A percentile compares a stretch with the other conserved stretches of the same genome.
These are phyloP conservation scores for Globisporangium alternatum DNA, from an alignment of 352 stramenopile species.

Conservation along the genomic window DNA sequence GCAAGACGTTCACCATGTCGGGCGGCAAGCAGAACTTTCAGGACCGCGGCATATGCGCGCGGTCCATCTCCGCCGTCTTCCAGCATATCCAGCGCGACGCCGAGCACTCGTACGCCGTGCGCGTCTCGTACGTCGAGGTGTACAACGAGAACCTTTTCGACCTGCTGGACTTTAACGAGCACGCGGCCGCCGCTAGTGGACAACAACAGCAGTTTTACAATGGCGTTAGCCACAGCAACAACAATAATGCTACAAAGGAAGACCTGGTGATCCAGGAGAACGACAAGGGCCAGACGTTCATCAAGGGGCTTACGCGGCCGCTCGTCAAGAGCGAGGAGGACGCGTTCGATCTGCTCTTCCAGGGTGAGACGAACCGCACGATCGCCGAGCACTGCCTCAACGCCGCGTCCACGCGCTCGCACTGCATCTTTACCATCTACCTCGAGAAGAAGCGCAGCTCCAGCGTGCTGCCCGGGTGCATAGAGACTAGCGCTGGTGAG, in stretches of 20 bases:
- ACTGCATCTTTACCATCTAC: constrained; percentile 83
- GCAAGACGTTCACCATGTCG: constrained; percentile 76
- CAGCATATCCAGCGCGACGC: constrained; percentile 42
- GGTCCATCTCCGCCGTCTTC: constrained; percentile 57
- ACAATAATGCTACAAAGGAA: constrained; percentile 19
- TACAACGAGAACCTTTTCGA: constrained; percentile 91
- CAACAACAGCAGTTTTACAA: constrained; percentile 18
- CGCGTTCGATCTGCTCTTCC: constrained; percentile 75
- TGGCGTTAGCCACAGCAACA: constrained; percentile 13
- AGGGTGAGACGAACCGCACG: constrained; percentile 71
- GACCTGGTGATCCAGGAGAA: constrained; percentile 62
- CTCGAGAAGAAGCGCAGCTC: constrained; percentile 43
- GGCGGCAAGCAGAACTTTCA: constrained; percentile 55
- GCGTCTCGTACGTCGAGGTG: constrained; percentile 84
- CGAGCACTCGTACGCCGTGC: constrained; percentile 50
- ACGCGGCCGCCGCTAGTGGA: background rate
- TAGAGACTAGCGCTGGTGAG: constrained; percentile 17
- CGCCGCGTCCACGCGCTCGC: constrained; percentile 66
- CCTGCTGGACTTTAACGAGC: constrained; percentile 49
- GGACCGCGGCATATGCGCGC: constrained; percentile 58
- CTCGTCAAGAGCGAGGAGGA: constrained; percentile 66
- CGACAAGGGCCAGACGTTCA: constrained; percentile 61
- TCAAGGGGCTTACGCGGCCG: constrained; percentile 52
- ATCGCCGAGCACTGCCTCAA: constrained; percentile 84
- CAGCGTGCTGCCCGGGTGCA: constrained; percentile 15